These are phyloP conservation scores for Saccharomycopsis synnaedendra DNA, from an alignment of 805 yeast genomes.

Conservation along the genomic window DNA sequence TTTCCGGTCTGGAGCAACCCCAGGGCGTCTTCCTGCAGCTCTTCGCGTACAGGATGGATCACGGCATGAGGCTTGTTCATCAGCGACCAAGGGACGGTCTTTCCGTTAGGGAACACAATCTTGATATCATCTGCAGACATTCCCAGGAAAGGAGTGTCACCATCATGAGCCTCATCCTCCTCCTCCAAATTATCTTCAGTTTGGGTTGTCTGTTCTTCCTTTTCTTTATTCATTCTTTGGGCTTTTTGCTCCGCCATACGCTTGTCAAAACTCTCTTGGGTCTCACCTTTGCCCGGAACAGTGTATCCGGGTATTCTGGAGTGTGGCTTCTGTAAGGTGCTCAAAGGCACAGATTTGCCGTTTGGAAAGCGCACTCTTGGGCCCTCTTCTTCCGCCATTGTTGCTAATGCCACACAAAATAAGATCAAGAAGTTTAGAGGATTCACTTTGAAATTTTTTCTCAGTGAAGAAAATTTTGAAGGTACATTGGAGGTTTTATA, in stretches of 20 bases:
- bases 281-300: constrained; percentile 5
- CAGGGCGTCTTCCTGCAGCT: not conserved
- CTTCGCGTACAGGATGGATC: not conserved
- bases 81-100: constrained; percentile 9
- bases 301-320: constrained; percentile 13
- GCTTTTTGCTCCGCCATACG: not conserved
- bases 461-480: too few relatives aligned
- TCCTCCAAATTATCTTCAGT: not conserved
- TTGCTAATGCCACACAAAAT: too few relatives aligned
- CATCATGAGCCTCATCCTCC: not conserved
- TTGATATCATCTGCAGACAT: not conserved
- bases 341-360: constrained; percentile 12
- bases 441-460: too few relatives aligned
- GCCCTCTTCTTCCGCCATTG: not conserved
- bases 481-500: too few relatives aligned
- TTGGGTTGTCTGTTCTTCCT: not conserved
- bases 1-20: constrained; percentile 6
- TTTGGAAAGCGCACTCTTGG: constrained; percentile 7
- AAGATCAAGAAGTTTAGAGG: too few relatives aligned
- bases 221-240: not conserved
- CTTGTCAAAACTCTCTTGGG: constrained; percentile 2
- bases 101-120: constrained; percentile 11
- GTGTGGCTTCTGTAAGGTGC: constrained; percentile 9
- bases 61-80: constrained; percentile 14
- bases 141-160: not conserved